A percentile compares a stretch with the other conserved stretches of the same genome.
phyloP scores from a whole-genome alignment of 768 basidiomycete species.

The Sistotremastrum niveocremeum region DNA sequence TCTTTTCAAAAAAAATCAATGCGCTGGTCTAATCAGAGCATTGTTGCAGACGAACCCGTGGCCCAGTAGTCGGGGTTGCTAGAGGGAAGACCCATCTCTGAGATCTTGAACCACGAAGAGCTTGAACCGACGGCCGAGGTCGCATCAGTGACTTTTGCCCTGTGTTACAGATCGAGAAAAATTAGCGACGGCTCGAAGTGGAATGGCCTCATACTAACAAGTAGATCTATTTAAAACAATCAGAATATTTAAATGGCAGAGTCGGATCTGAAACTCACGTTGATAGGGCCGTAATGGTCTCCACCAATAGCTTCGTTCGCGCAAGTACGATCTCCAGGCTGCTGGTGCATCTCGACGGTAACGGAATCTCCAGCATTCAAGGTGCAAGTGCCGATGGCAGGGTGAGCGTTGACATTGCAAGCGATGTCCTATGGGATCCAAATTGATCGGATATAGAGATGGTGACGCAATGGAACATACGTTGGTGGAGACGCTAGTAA shows the following conservation, averaged over 20 bases:
- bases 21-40: not conserved
- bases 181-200: too few relatives aligned
- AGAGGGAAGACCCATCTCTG: slow-evolving; percentile 34
- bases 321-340: slow-evolving; percentile 33
- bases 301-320: slow-evolving; percentile 36
- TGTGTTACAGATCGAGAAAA: too few relatives aligned
- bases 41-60: slow-evolving; percentile 9
- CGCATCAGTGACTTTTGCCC: slow-evolving; percentile 32
- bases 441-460: too few relatives aligned
- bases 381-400: slow-evolving; percentile 26
- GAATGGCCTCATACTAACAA: slow-evolving; percentile 9
- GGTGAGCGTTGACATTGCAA: slow-evolving; percentile 28
- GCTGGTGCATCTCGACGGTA: slow-evolving; percentile 43
- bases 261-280: slow-evolving; percentile 5
- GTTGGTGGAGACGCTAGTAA: slow-evolving; percentile 24
- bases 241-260: not conserved
- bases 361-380: slow-evolving; percentile 34
- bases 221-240: slow-evolving; percentile 21
- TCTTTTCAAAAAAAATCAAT: slow-evolving; percentile 4
- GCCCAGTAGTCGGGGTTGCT: slow-evolving; percentile 35
- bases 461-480: slow-evolving; percentile 13
- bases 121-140: slow-evolving; percentile 28
- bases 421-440: slow-evolving; percentile 26
- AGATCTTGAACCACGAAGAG: slow-evolving; percentile 38
- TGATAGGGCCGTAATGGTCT: slow-evolving; percentile 36